Conservation (phyloP, 768 basidiomycete genomes). For the Lactifluus rugatus region DNA sequence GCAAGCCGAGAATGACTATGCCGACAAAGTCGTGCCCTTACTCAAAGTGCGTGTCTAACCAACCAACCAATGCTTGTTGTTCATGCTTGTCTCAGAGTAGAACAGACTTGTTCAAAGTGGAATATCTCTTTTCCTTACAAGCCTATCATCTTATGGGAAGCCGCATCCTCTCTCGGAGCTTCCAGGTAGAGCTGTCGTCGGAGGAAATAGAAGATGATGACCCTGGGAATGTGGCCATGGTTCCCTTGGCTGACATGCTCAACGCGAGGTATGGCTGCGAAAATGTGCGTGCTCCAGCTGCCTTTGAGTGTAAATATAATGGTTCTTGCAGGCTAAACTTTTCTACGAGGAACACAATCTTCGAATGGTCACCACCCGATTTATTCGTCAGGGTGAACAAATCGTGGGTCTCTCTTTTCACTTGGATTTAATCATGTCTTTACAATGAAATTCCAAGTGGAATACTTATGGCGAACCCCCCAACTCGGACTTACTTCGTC, state of each 20-base stretch:
- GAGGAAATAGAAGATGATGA: constrained; percentile 29
- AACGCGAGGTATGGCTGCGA: constrained; percentile 81
- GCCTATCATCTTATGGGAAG: constrained; percentile 86
- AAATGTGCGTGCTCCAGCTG: constrained; percentile 47
- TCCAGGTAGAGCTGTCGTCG: constrained; percentile 32
- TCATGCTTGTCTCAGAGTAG: constrained; percentile 39
- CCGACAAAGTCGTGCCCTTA: constrained; percentile 55
- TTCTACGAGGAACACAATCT: constrained; percentile 67
- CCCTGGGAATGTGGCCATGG: constrained; percentile 71
- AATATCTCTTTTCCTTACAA: constrained; percentile 52
- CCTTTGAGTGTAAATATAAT: background rate
- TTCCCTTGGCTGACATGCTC: constrained; percentile 92
- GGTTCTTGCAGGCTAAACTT: constrained; percentile 56
- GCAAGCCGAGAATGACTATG: constrained; percentile 70
- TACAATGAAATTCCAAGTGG: constrained; percentile 41
- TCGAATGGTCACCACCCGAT: constrained; percentile 72
- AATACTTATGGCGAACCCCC: constrained; percentile 94
- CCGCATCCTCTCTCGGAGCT: constrained; percentile 86
- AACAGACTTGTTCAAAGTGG: constrained; percentile 56
- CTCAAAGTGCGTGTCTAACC: constrained; percentile 43
- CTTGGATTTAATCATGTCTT: background rate
- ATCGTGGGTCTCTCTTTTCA: constrained; percentile 47
- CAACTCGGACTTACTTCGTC: constrained; percentile 86
- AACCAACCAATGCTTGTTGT: background rate
- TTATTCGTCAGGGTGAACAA: constrained; percentile 71